Percentiles rank a stretch among this genome's conserved stretches.
These are phyloP conservation scores for Ciborinia camelliae DNA, from an alignment of 2,329 filamentous ascomycete species.

Conservation along the genomic window DNA sequence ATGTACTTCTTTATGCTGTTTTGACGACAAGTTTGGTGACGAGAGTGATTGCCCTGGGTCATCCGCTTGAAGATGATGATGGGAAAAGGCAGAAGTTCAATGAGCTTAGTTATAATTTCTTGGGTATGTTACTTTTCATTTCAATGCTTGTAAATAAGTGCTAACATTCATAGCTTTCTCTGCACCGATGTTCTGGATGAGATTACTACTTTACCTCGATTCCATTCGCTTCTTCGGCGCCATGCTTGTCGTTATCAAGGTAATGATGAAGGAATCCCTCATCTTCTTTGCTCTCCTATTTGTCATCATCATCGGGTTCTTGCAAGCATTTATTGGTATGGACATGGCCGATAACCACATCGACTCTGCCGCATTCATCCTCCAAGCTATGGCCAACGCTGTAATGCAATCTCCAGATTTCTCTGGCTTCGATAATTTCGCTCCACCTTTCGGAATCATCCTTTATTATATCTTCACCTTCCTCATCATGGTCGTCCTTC, in stretches of 20 bases:
- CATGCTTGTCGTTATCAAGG: constrained; percentile 95
- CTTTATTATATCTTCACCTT: constrained; percentile 99
- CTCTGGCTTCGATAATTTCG: constrained; percentile 80
- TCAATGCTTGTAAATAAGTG: neutral
- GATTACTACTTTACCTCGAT: constrained; percentile 88
- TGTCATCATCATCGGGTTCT: constrained; percentile 80
- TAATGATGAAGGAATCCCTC: constrained; percentile 89
- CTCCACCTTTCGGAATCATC: constrained; percentile 87
- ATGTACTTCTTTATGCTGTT: constrained; percentile 74
- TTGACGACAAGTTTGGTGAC: constrained; percentile 75
- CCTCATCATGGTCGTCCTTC: constrained; percentile 87
- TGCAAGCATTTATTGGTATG: constrained; percentile 91
- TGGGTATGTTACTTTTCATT: constrained; percentile 42
- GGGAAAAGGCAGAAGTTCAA: constrained; percentile 63
- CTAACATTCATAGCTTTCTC: constrained; percentile 60
- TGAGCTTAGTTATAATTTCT: constrained; percentile 83
- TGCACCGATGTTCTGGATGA: constrained; percentile 95
- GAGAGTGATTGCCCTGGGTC: constrained; percentile 72
- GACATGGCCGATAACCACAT: constrained; percentile 75
- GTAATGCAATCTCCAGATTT: constrained; percentile 94
- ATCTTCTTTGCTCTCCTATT: constrained; percentile 93
- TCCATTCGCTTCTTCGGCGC: constrained; percentile 94
- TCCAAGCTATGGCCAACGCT: constrained; percentile 81
- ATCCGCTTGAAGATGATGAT: constrained; percentile 46
- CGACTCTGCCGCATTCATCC: constrained; percentile 67